These are phyloP conservation scores for Nemania abortiva DNA, from an alignment of 2,329 filamentous ascomycete genomes.

Conservation along the genomic window DNA sequence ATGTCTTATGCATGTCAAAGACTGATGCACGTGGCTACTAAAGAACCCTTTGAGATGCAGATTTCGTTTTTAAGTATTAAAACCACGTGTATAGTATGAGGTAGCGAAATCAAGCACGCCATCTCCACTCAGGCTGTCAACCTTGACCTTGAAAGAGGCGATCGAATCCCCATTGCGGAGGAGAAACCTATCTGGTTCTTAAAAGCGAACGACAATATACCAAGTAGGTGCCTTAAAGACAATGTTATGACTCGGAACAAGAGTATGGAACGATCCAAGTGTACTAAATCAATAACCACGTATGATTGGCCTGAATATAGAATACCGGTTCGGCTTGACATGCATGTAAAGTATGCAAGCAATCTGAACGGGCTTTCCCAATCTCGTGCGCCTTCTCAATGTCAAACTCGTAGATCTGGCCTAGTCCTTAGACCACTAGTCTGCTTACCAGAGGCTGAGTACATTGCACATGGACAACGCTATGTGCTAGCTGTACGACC, in stretches of 20 bases:
- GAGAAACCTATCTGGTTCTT: no score
- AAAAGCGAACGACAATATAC: no score
- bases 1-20: background rate
- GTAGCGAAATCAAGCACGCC: background rate
- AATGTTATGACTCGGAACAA: background rate
- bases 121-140: background rate
- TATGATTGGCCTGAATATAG: no score
- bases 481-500: no score
- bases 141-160: no score
- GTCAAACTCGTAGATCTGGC: conserved; percentile 31
- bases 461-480: no score
- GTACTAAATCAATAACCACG: no score
- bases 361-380: conserved; percentile 24
- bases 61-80: background rate
- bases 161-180: no score
- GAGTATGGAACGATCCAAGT: no score
- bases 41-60: background rate
- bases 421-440: background rate
- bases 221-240: no score
- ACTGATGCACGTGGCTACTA: background rate
- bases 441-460: no score
- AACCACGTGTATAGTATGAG: background rate
- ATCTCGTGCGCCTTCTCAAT: conserved; percentile 11
- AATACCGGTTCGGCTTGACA: background rate
- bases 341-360: conserved; percentile 18